Conservation (phyloP, 148 eudicot species). For the Arctostaphylos glauca region DNA sequence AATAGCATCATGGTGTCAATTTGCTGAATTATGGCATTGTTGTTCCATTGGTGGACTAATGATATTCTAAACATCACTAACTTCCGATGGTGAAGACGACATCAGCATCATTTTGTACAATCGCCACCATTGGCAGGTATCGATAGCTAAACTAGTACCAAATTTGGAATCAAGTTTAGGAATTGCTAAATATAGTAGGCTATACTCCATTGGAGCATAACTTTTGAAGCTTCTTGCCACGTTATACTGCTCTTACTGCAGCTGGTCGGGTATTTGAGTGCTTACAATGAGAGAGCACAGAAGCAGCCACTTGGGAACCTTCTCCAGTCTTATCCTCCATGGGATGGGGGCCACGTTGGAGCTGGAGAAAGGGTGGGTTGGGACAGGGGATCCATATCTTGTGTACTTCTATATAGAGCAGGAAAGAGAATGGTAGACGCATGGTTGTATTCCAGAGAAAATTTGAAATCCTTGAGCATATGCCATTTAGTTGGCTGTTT, state of each 20-base stretch:
- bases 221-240: not conserved
- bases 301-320: not conserved
- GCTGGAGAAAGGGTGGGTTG: not conserved
- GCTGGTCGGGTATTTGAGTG: not conserved
- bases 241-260: not conserved
- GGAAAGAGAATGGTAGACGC: not conserved
- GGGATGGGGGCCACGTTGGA: not conserved
- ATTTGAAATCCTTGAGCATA: no score
- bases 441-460: not conserved
- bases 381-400: not conserved
- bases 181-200: not conserved
- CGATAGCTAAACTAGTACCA: no score
- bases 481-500: not conserved
- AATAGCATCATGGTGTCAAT: not conserved
- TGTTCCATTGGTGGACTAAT: not conserved
- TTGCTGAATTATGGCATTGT: not conserved
- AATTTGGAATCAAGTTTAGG: no score
- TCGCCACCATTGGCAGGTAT: no score
- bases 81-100: no score
- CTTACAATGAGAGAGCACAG: not conserved
- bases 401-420: not conserved
- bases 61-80: not conserved
- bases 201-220: not conserved
- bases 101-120: no score
- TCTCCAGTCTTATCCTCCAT: not conserved